Percentiles rank a stretch among this genome's conserved stretches.
These are phyloP conservation scores for Oehlia diaphana DNA, from an alignment of 192 early-diverging fungal genomes.

Conservation along the genomic window DNA sequence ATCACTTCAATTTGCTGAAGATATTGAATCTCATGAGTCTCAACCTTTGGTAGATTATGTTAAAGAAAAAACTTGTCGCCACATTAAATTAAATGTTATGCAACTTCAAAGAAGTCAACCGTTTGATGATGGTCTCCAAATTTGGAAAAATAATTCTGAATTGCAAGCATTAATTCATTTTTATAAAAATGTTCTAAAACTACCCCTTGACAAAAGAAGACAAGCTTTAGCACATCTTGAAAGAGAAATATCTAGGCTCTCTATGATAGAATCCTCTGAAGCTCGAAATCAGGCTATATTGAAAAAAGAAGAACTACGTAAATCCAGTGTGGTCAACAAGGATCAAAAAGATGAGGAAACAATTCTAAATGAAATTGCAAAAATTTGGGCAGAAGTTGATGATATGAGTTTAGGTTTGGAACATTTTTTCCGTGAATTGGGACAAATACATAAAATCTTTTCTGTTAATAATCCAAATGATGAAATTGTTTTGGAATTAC, in stretches of 20 bases:
- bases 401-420: conserved; percentile 21
- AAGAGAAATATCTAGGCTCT: conserved; percentile 15
- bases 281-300: conserved; percentile 1
- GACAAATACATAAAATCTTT: background rate
- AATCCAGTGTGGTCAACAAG: background rate
- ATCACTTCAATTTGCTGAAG: conserved; percentile 10
- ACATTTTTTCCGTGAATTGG: conserved; percentile 30
- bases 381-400: conserved; percentile 19
- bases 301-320: conserved; percentile 19
- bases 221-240: conserved; percentile 25
- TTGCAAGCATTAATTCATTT: conserved; percentile 9
- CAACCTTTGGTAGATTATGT: conserved; percentile 18
- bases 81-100: conserved; percentile 15
- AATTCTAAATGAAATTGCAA: conserved; percentile 18
- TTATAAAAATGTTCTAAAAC: background rate
- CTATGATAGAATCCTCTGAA: conserved; percentile 15
- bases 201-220: conserved; percentile 11
- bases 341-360: background rate
- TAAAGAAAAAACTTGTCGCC: conserved; percentile 9
- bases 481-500: conserved; percentile 20
- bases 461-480: background rate
- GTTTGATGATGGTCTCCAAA: background rate
- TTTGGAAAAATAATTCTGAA: conserved; percentile 7
- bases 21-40: background rate
- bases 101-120: conserved; percentile 21